phyloP scores from a whole-genome alignment of 768 basidiomycete genomes.

The Pisolithus albus region DNA sequence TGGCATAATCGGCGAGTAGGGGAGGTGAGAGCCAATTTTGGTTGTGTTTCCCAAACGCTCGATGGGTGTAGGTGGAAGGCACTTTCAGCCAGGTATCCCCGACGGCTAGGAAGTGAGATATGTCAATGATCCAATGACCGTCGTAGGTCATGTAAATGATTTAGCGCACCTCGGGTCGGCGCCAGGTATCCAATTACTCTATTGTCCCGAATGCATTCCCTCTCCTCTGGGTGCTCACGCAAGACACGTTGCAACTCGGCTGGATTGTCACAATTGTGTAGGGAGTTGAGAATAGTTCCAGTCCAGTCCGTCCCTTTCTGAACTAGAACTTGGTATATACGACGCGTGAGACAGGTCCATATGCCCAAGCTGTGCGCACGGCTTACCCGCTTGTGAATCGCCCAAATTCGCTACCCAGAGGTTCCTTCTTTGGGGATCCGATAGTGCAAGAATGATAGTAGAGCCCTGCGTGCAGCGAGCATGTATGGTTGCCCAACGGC shows the following conservation, averaged over 20 bases:
- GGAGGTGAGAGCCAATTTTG: conserved; percentile 20
- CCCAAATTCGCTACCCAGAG: conserved; percentile 31
- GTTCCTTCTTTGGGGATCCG: conserved; percentile 22
- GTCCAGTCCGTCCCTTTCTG: conserved; percentile 10
- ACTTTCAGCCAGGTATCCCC: conserved; percentile 32
- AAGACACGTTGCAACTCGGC: conserved; percentile 21
- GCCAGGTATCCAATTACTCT: conserved; percentile 34
- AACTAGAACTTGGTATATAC: conserved; percentile 10
- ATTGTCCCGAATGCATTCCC: conserved; percentile 21
- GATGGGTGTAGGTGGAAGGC: conserved; percentile 27
- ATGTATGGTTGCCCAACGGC: conserved; percentile 31
- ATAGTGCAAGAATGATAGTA: conserved; percentile 27
- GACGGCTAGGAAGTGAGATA: conserved; percentile 18
- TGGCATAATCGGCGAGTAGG: conserved; percentile 18
- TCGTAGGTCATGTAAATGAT: not conserved
- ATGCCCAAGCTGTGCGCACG: not conserved
- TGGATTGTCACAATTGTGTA: conserved; percentile 27
- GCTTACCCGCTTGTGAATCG: conserved; percentile 30
- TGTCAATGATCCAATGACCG: conserved; percentile 8
- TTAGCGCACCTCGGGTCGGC: conserved; percentile 30
- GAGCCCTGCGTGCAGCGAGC: conserved; percentile 28
- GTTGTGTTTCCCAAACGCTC: conserved; percentile 19
- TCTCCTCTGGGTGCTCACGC: conserved; percentile 27
- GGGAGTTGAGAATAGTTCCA: conserved; percentile 14
- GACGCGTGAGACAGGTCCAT: not conserved